A percentile compares a stretch with the other conserved stretches of the same genome.
Conservation (phyloP, 1,139 yeast species). For the Sugiyamaella castrensis region DNA sequence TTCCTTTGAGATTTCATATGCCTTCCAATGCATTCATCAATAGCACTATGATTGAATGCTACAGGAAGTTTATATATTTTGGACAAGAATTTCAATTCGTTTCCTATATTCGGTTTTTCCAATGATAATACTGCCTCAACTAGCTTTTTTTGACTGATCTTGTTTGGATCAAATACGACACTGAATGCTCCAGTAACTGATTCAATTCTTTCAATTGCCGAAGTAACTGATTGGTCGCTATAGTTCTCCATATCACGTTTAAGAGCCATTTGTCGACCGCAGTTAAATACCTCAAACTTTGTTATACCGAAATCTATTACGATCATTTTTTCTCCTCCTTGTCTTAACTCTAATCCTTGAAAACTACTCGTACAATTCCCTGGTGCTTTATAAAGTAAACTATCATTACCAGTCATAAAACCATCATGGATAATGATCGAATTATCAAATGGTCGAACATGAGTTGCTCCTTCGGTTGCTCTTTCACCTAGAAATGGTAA, state of each 20-base stretch:
- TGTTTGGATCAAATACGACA: conserved; percentile 64
- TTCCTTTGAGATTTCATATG: conserved; percentile 88
- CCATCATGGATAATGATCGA: conserved; percentile 59
- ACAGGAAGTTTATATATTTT: conserved; percentile 80
- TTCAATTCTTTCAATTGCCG: not conserved
- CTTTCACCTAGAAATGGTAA: not conserved
- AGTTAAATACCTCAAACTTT: conserved; percentile 1
- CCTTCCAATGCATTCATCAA: conserved; percentile 80
- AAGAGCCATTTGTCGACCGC: conserved; percentile 8
- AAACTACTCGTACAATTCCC: not conserved
- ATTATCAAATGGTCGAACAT: conserved; percentile 44
- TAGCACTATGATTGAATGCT: conserved; percentile 89
- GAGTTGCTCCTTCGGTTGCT: not conserved
- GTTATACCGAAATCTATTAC: conserved; percentile 58
- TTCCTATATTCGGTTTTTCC: conserved; percentile 57
- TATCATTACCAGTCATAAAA: conserved; percentile 48
- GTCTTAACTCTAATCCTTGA: not conserved
- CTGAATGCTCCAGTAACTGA: conserved; percentile 43
- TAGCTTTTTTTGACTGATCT: conserved; percentile 58
- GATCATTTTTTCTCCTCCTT: conserved; percentile 84
- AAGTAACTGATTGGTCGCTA: not conserved
- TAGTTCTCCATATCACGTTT: conserved; percentile 2
- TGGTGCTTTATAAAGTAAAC: conserved; percentile 20
- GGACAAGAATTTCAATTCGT: conserved; percentile 79
- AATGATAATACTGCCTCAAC: conserved; percentile 63